Base-by-base conservation (phyloP, 1,284 basidiomycete species). In the Cutaneotrichosporon dermatis region DNA sequence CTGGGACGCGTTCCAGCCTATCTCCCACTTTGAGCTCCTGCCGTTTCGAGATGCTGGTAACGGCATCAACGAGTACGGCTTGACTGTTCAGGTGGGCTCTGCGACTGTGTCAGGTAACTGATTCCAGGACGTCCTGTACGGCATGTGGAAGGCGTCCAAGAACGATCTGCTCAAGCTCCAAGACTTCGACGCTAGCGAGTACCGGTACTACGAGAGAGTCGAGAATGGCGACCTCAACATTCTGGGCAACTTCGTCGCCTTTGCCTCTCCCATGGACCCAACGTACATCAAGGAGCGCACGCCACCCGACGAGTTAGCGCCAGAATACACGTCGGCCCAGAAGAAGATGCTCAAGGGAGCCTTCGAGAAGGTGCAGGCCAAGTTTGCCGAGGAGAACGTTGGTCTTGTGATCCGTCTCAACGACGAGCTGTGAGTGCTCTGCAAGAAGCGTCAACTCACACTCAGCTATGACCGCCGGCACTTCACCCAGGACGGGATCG, bases 201-300 rank as follows among this genome's bases (percentile, higher is more conserved):
- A 79, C 59, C 92, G 95, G 75, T 88, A 84, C 74, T 97, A 93
- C 73, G 95, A 96, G 77, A 92, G 91, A 73, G 91, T 94, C 39
- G 88, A 92, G 80, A 93, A 96, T 71, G 96, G 96, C 5, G 96
- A 99, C 76, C 94, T 95, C 87, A 99, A 99, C 74, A 92, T 97
- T 76, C 90, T 92, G 11, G 77, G 76, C 4, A 45, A 55, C 84
- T 95, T 94, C 75, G 90, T 99, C 66, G 94, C 96, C 8, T 98
- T 99, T 70, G 96, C 96, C 1, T 94, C 90, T 0, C 96, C 95
- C 0, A 85, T 91, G 61, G 93, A 77, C 50, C 41, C 59, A 10
- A 39, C 39, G 15, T 76, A 70, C 66, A 58, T 70, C 36, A 49
- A 55, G 11, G 37, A 41, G 6, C 35, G 44, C 33, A 50, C 58